These are phyloP conservation scores for Saprolegnia diclina DNA, from an alignment of 352 stramenopile species.

Conservation along the genomic window DNA sequence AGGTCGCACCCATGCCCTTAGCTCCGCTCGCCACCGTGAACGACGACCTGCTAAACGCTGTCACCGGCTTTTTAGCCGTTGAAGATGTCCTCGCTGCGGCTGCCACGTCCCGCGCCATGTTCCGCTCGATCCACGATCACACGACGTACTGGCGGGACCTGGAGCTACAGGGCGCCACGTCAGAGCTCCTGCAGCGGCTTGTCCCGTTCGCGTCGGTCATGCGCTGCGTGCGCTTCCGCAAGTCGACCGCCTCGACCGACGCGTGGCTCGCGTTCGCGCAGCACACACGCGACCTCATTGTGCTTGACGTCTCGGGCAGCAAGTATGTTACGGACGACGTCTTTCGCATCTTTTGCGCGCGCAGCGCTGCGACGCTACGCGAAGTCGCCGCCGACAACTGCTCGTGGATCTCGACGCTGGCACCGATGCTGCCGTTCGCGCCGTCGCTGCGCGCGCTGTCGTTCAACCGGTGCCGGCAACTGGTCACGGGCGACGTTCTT, in stretches of 20 bases:
- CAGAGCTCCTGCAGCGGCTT: not conserved
- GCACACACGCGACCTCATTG: not conserved
- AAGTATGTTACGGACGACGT: constrained; percentile 21
- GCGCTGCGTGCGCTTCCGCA: not conserved
- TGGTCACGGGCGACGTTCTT: constrained; percentile 8
- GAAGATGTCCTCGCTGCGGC: constrained; percentile 15
- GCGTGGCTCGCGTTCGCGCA: constrained; percentile 19
- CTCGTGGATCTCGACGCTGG: constrained; percentile 3
- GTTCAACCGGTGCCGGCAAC: constrained; percentile 23
- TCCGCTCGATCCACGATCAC: not conserved
- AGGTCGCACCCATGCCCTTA: not conserved
- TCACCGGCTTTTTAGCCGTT: constrained; percentile 1
- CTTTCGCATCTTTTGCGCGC: not conserved
- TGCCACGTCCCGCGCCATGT: not conserved
- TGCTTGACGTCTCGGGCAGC: constrained; percentile 24
- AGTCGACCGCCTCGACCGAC: constrained; percentile 23
- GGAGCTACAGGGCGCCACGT: not conserved
- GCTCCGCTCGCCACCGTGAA: not conserved
- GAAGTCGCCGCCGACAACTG: constrained; percentile 25
- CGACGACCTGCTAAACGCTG: constrained; percentile 16
- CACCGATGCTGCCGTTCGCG: constrained; percentile 8
- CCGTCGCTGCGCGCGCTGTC: not conserved
- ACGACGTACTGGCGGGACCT: constrained; percentile 19
- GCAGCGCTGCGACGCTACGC: not conserved
- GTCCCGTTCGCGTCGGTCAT: constrained; percentile 19